Evolutionary conservation across 2,329 filamentous ascomycete genomes (phyloP), one percentile per base, ranked within the genome.

Genomic region (Neofusicoccum laricinum): DNA sequence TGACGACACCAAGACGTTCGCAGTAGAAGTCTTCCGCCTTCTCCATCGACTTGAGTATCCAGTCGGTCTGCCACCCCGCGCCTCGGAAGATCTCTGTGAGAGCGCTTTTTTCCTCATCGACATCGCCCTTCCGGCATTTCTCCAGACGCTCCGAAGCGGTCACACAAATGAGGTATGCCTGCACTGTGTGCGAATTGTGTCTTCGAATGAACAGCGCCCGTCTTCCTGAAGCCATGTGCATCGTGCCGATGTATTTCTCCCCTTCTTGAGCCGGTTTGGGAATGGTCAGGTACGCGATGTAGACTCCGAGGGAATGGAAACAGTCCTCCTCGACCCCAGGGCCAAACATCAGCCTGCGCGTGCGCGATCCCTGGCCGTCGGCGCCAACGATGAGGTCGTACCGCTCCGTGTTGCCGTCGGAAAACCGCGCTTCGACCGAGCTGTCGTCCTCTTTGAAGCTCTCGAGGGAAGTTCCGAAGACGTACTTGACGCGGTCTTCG

Each of bases 331-430:
- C 65, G 12, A 64, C 36, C 41, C 72, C 70, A 30, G 21, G 48
- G 43, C 53, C 68, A 17, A 68, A 67, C 61, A 68, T 72, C 68
- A 49, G 65, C 41, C 66, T 70, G 46, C 84, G 78, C 2, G 80
- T 80, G 34, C 76, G 79, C 0, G 84, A 87, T 4, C 79, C 75
- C 48, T 83, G 78, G 0, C 86, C 86, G 65, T 88, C 85, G 2
- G 85, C 84, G 5, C 81, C 84, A 46, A 87, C 79, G 0, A 87
- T 67, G 0, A 87, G 69, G 67, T 87, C 84, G 55, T 78, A 87
- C 0, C 68, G 71, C 8, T 78, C 77, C 0, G 68, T 73, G 11
- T 70, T 71, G 1, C 82, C 82, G 64, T 84, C 76, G 1, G 75
- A 74, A 61, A 87, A 79, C 2, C 67, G 63, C 0, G 81, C 79